Percentiles rank a stretch among this genome's conserved stretches.
Conservation (phyloP, 345 rosid species). For the Euphorbia tirucalli region DNA sequence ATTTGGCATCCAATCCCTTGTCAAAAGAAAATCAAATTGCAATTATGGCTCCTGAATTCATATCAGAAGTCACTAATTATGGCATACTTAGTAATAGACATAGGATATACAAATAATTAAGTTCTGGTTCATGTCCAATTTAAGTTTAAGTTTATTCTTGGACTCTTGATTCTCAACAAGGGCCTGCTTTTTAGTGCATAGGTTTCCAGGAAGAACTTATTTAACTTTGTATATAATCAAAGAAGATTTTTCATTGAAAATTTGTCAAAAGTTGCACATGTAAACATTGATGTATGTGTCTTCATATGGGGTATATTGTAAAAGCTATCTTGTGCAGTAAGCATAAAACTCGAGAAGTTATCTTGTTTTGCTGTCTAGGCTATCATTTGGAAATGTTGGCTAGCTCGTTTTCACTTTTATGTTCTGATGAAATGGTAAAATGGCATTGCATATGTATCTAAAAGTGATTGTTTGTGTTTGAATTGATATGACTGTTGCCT, state of each 20-base stretch:
- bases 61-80: no score
- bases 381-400: neutral
- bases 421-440: neutral
- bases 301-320: neutral
- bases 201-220: neutral
- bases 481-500: neutral
- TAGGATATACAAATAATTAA: neutral
- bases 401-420: neutral
- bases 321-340: neutral
- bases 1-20: neutral
- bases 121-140: neutral
- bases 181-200: neutral
- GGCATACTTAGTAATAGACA: neutral
- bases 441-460: neutral
- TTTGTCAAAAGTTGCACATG: neutral
- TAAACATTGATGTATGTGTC: neutral
- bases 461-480: constrained; percentile 2
- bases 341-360: neutral
- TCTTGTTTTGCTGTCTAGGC: constrained; percentile 4
- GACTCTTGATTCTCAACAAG: neutral
- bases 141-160: neutral
- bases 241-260: neutral
- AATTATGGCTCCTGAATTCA: no score
- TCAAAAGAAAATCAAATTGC: neutral
- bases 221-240: neutral